Base-by-base conservation (phyloP, 2,329 filamentous ascomycete genomes). In the Aureobasidium sp. region DNA sequence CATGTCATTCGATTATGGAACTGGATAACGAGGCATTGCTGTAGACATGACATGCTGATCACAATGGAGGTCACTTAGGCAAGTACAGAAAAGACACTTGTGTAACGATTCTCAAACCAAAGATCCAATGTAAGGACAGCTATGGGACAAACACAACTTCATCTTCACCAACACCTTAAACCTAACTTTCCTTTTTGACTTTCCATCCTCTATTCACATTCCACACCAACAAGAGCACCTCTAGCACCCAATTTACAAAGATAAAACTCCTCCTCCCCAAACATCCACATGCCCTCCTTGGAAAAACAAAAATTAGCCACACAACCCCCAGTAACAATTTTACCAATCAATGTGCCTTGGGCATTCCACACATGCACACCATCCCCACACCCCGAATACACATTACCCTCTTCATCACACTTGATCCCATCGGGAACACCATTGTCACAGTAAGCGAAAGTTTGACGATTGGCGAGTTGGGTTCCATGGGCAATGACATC, bases 341-440 rank as follows among this genome's bases (percentile, higher is more conserved):
- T 87, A 3, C 79, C 74, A 66, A 88, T 77, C 19, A 82, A 66
- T 3, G 68, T 74, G 0, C 81, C 82, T 0, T 74, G 74, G 0
- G 75, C 68, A 61, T 74, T 77, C 80, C 81, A 85, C 9, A 84
- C 75, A 62, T 82, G 76, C 22, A 84, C 71, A 0, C 82, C 82
- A 67, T 84, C 81, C 0, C 79, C 79, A 63, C 79, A 82, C 0
- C 79, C 81, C 29, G 77, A 76, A 70, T 82, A 85, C 1, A 85
- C 77, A 67, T 84, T 84, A 2, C 82, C 82, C 3, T 77, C 66
- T 1, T 73, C 74, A 66, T 85, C 82, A 44, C 77, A 76, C 64
- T 81, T 80, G 63, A 82, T 72, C 9, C 86, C 85, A 65, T 88
- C 85, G 0, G 85, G 83, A 2, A 84, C 73, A 2, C 82, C 81